These are phyloP conservation scores for Mitragyna speciosa DNA, from an alignment of 257 asterid genomes.

Conservation along the genomic window DNA sequence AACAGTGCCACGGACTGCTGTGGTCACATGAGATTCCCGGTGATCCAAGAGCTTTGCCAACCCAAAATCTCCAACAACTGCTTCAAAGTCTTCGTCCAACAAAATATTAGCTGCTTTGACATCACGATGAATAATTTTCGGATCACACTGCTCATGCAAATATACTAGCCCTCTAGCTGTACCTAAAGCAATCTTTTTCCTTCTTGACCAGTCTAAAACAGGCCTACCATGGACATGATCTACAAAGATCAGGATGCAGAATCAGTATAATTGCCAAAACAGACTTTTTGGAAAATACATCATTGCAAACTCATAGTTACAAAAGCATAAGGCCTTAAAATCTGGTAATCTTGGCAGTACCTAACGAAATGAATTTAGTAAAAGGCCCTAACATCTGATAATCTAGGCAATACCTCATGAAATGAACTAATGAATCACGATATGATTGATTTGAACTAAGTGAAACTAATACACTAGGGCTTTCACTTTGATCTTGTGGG, in stretches of 20 bases:
- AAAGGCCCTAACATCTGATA: not conserved
- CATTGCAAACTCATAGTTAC: not conserved
- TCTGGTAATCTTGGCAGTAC: not conserved
- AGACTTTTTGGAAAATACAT: not conserved
- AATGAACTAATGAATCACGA: not conserved
- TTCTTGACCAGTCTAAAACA: constrained; percentile 77
- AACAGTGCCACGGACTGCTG: constrained; percentile 94
- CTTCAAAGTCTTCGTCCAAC: constrained; percentile 93
- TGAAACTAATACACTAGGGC: not conserved
- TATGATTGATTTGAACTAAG: not conserved
- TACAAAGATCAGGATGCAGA: constrained; percentile 26
- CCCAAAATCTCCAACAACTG: constrained; percentile 94
- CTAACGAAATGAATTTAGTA: not conserved
- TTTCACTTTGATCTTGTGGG: not conserved
- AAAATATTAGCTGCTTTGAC: constrained; percentile 94
- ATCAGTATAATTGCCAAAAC: not conserved
- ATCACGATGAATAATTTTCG: constrained; percentile 86
- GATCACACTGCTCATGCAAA: constrained; percentile 94
- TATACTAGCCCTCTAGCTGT: constrained; percentile 88
- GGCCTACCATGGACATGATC: constrained; percentile 72
- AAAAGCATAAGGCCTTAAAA: not conserved
- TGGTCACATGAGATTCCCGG: constrained; percentile 85
- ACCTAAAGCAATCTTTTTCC: constrained; percentile 77
- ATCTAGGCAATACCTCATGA: not conserved
- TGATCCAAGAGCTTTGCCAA: constrained; percentile 92